Evolutionary conservation across 257 asterid species (phyloP).

Genomic region (Gentiana macrophylla): DNA sequence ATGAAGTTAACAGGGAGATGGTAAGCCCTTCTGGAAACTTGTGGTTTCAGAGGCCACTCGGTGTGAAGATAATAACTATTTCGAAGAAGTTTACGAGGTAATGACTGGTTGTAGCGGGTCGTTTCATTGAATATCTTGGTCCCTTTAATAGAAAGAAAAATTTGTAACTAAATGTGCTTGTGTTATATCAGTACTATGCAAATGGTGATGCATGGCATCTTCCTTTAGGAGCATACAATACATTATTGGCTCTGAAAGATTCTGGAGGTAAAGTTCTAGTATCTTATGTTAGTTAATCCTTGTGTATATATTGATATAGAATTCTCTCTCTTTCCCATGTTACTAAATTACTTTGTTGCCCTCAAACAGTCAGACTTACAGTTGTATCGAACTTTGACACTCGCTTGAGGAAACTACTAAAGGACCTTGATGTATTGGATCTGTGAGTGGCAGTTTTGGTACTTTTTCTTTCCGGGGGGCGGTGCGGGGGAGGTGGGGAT

Average conservation of each 20-base stretch:
- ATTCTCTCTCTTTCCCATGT: conserved; percentile 3
- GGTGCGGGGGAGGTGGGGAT: too few relatives aligned
- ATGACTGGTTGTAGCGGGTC: background rate
- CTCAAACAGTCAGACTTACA: conserved; percentile 75
- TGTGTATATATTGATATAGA: background rate
- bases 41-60: conserved; percentile 93
- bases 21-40: conserved; percentile 85
- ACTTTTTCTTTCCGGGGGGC: too few relatives aligned
- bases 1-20: conserved; percentile 59
- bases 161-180: background rate
- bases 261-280: conserved; percentile 58
- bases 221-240: conserved; percentile 73
- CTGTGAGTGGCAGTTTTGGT: conserved; percentile 38
- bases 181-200: conserved; percentile 61
- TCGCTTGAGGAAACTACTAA: conserved; percentile 77
- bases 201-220: conserved; percentile 91
- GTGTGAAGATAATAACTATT: conserved; percentile 40
- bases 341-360: conserved; percentile 14
- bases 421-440: conserved; percentile 63
- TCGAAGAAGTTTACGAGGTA: conserved; percentile 90
- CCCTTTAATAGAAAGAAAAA: background rate
- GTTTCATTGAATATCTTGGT: background rate
- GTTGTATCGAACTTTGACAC: conserved; percentile 95
- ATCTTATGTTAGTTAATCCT: conserved; percentile 16
- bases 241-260: conserved; percentile 46